Evolutionary conservation across 2,329 filamentous ascomycete genomes (phyloP).

Genomic region (Epichloe sibirici): DNA sequence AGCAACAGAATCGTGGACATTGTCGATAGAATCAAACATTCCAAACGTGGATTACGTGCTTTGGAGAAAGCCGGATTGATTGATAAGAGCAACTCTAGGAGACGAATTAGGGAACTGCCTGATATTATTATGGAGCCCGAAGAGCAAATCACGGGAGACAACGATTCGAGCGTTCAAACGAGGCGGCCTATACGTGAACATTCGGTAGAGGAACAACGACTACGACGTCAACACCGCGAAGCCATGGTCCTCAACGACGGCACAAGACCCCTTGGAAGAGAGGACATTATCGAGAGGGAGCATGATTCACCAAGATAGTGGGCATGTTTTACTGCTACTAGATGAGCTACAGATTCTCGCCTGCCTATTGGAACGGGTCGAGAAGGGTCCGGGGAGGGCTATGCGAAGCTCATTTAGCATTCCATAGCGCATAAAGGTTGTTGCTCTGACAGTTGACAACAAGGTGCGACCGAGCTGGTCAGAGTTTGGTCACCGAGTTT

Average conservation of each 20-base stretch:
- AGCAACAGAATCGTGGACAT: slow-evolving; percentile 42
- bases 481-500: not conserved
- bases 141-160: slow-evolving; percentile 14
- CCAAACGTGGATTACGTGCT: slow-evolving; percentile 37
- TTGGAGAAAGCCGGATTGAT: slow-evolving; percentile 38
- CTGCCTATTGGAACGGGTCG: not conserved
- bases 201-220: slow-evolving; percentile 54
- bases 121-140: slow-evolving; percentile 23
- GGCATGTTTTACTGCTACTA: not conserved
- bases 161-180: slow-evolving; percentile 15
- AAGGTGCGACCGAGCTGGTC: not conserved
- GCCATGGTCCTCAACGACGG: slow-evolving; percentile 87
- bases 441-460: not conserved
- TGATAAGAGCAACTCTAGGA: slow-evolving; percentile 20
- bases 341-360: not conserved
- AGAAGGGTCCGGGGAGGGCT: not conserved
- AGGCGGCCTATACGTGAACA: slow-evolving; percentile 32
- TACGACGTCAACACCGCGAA: slow-evolving; percentile 67
- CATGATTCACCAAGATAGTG: slow-evolving; percentile 26
- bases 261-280: slow-evolving; percentile 57
- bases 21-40: slow-evolving; percentile 35
- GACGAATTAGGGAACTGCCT: slow-evolving; percentile 17
- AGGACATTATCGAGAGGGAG: slow-evolving; percentile 66
- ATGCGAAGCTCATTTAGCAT: not conserved
- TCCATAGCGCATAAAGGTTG: not conserved